A percentile compares a stretch with the other conserved stretches of the same genome.
These are phyloP conservation scores for Apiospora marii DNA, from an alignment of 2,329 filamentous ascomycete species.

Conservation along the genomic window DNA sequence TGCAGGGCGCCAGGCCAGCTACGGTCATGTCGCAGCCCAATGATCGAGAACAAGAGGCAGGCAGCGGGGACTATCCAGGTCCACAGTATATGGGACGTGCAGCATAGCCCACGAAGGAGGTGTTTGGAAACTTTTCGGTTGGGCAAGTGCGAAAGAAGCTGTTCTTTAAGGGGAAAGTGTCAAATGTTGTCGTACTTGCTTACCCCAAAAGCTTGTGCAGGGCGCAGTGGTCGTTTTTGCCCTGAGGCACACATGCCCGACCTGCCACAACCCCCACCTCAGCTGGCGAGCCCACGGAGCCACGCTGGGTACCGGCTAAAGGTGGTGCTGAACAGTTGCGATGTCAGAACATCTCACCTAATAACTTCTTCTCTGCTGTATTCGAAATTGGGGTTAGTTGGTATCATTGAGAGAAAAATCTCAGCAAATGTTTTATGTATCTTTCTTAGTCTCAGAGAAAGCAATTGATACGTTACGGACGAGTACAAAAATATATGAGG, in stretches of 20 bases:
- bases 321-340: neutral
- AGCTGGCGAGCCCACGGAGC: neutral
- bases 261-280: neutral
- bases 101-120: neutral
- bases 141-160: neutral
- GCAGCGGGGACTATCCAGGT: neutral
- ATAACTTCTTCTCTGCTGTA: too few species aligned
- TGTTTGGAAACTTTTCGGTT: neutral
- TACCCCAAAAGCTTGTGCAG: neutral
- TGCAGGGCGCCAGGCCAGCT: neutral
- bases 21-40: neutral
- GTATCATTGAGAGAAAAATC: too few species aligned
- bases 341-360: neutral
- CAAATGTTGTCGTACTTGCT: neutral
- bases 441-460: neutral
- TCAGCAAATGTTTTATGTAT: too few species aligned
- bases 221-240: neutral
- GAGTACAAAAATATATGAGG: neutral
- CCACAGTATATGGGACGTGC: neutral
- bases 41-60: neutral
- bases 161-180: neutral
- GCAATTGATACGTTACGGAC: neutral
- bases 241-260: neutral
- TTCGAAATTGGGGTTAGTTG: too few species aligned
- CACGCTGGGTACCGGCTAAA: neutral